Evolutionary conservation across 2,329 filamentous ascomycete species (phyloP), one percentile per base, ranked within the genome.

Genomic region (Chaetomiaceae sp.): DNA sequence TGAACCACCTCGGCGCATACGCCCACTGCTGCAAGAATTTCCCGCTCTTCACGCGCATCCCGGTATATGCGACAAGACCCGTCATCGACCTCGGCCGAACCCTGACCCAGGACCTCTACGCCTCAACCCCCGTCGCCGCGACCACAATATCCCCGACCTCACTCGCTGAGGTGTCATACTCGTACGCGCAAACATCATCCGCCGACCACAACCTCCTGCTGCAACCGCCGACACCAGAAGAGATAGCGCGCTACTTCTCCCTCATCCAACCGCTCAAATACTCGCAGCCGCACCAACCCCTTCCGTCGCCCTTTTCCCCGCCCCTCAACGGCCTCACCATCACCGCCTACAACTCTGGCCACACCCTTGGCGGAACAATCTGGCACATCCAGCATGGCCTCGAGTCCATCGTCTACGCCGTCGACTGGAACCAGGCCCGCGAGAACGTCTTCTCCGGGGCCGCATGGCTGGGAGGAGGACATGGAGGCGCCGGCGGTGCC

Each of bases 341-440:
- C 60, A 99, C 94, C 1, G 94, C 94, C 0, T 97, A 97, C 73
- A 95, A 95, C 71, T 91, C 94, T 7, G 94, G 94, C 59, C 92
- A 96, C 68, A 96, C 92, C 0, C 81, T 97, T 0, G 94, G 94
- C 69, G 94, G 94, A 52, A 97, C 94, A 22, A 96, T 99, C 75
- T 99, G 94, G 94, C 92, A 97, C 65, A 91, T 99, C 60, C 92
- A 97, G 65, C 91, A 97, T 73, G 91, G 91, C 0, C 80, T 96
- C 66, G 94, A 99, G 69, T 96, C 91, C 1, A 92, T 99, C 38
- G 91, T 99, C 1, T 97, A 99, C 65, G 92, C 94, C 0, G 89
- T 96, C 17, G 92, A 97, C 66, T 99, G 94, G 94, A 96, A 96
- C 64, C 91, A 96, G 71, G 90, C 88, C n/a, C 84, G 90, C 62